Base-by-base conservation (phyloP, 495 filamentous ascomycete genomes). In the Penicillium angulare region DNA sequence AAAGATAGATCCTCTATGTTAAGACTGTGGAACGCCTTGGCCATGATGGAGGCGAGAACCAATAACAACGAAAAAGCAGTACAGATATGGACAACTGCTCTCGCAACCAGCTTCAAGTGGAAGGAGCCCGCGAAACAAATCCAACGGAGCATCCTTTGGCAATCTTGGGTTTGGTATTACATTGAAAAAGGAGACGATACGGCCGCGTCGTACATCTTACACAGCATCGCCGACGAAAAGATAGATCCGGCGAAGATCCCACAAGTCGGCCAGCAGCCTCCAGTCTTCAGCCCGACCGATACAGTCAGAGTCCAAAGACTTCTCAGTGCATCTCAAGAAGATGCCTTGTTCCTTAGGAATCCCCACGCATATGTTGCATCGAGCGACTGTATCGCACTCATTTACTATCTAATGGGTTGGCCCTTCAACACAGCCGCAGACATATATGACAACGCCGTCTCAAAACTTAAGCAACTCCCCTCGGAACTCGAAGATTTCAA, bases 1-100 rank as follows among this genome's bases (percentile, higher is more conserved):
- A 92, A 89, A 59, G 75, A 75, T 43, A 77, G 83, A 51, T 73
- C 82, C 2, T 77, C 83, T 0, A 87, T 79, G 59, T 63, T 89
- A 7, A 69, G 76, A 24, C 69, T 96, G 4, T 96, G 92, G 66
- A 87, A 90, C 57, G 83, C 82, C 0, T 92, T 90, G 53, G 87
- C 86, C 3, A 69, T 90, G 20, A 79, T 90, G 32, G 86, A 95
- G 63, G 80, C 74, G 57, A 74, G 76, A 23, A 78, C 75, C 42
- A 76, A 73, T 0, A 83, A 84, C 41, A 45, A 59, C 0, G 71
- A 77, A 5, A 66, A 77, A 43, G 83, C 88, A 21, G 65, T 78
- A 17, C 79, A 80, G 35, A 80, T 93, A n/a, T 81, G 90, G 60
- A 63, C 76, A 9, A 85, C 84, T 0, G 80, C 88, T 15, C 65